Evolutionary conservation across 2,329 filamentous ascomycete species (phyloP).

Genomic region (Fusarium sp.): DNA sequence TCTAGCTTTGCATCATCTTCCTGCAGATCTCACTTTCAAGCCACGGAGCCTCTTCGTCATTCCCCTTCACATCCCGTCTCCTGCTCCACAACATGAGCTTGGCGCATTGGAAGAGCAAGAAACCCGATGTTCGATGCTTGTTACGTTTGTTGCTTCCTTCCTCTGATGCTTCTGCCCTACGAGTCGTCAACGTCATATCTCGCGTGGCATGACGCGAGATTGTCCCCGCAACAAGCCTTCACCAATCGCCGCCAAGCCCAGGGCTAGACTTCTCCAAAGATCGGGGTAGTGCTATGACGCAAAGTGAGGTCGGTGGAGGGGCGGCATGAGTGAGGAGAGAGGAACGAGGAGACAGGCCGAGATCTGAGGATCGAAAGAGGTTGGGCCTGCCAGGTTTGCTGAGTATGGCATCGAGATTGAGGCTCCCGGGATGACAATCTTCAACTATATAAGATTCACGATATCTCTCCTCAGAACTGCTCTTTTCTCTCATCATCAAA

Average conservation of each 20-base stretch:
- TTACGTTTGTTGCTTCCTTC: background rate
- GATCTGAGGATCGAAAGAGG: slow-evolving; percentile 1
- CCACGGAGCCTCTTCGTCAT: slow-evolving; percentile 37
- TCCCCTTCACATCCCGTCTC: slow-evolving; percentile 1
- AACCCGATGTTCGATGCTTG: slow-evolving; percentile 3
- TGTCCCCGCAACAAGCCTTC: slow-evolving; percentile 20
- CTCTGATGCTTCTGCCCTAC: slow-evolving; percentile 19
- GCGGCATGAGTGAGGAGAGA: background rate
- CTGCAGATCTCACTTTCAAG: slow-evolving; percentile 17
- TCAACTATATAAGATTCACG: slow-evolving; percentile 38
- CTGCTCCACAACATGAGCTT: slow-evolving; percentile 36
- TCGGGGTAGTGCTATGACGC: slow-evolving; percentile 39
- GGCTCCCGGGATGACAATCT: background rate
- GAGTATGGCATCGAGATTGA: slow-evolving; percentile 28
- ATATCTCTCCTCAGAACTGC: background rate
- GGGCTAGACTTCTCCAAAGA: slow-evolving; percentile 17
- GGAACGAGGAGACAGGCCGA: background rate
- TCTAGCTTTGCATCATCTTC: slow-evolving; percentile 10
- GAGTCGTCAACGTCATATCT: slow-evolving; percentile 40
- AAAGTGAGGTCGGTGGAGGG: slow-evolving; percentile 34
- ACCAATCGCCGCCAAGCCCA: slow-evolving; percentile 19
- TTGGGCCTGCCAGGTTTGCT: slow-evolving; percentile 15
- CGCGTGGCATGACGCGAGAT: slow-evolving; percentile 36
- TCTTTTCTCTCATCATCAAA: slow-evolving; percentile 18
- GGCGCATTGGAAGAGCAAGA: slow-evolving; percentile 28